Evolutionary conservation across 1,284 basidiomycete species (phyloP).

Genomic region (Melampsora larici-populina): DNA sequence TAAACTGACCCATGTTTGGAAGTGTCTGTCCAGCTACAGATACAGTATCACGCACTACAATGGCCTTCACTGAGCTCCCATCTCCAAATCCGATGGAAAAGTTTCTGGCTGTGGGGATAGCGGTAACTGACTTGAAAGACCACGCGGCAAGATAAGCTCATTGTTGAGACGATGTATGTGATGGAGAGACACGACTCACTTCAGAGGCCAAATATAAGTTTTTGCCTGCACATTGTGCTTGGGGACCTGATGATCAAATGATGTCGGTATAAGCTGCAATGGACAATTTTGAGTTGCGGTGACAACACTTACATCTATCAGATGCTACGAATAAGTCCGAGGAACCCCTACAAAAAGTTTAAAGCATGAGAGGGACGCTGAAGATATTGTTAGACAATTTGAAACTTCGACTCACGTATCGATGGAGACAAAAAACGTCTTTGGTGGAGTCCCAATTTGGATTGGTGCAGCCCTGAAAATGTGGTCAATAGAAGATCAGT

Average conservation of each 20-base stretch:
- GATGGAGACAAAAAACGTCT: slow-evolving; percentile 30
- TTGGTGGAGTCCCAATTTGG: slow-evolving; percentile 21
- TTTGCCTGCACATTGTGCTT: slow-evolving; percentile 22
- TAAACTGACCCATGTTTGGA: slow-evolving; percentile 25
- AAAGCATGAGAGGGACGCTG: no score
- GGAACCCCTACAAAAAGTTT: slow-evolving; percentile 12
- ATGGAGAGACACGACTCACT: neutral
- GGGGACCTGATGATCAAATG: slow-evolving; percentile 3
- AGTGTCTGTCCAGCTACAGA: slow-evolving; percentile 14
- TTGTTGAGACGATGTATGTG: neutral
- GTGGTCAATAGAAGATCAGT: no score
- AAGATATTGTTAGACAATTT: no score
- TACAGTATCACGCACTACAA: slow-evolving; percentile 23
- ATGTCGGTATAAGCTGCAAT: neutral
- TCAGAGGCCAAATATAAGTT: slow-evolving; percentile 23
- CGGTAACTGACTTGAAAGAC: slow-evolving; percentile 2
- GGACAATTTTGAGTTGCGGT: neutral
- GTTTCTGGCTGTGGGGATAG: neutral
- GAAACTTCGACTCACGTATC: slow-evolving; percentile 24
- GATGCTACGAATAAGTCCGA: slow-evolving; percentile 40
- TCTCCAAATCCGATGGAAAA: slow-evolving; percentile 27
- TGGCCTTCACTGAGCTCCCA: slow-evolving; percentile 28
- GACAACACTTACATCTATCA: slow-evolving; percentile 18
- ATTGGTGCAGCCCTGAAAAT: slow-evolving; percentile 15
- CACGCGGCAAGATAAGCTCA: no score